Percentiles rank a stretch among this genome's conserved stretches.
Evolutionary conservation across 371 early-diverging fungal genomes (phyloP).

Genomic region (Furculomyces boomerangus): DNA sequence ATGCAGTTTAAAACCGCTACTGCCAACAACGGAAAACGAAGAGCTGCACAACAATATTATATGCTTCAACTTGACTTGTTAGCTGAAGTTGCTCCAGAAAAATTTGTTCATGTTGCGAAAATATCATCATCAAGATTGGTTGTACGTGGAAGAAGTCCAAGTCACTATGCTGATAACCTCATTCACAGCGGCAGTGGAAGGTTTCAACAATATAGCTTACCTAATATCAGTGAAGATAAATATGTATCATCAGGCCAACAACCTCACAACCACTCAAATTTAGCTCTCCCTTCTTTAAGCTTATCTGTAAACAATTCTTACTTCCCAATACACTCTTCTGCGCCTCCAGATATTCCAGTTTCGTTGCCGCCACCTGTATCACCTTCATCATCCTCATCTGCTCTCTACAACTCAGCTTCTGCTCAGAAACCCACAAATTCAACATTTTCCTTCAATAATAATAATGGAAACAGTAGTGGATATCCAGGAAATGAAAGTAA

Average conservation of each 20-base stretch:
- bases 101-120: slow-evolving; percentile 35
- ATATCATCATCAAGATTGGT: slow-evolving; percentile 65
- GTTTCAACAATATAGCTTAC: too few species aligned
- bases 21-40: slow-evolving; percentile 76
- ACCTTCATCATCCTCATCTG: not conserved
- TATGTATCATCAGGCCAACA: not conserved
- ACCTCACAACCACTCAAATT: not conserved
- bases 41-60: slow-evolving; percentile 85
- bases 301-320: too few species aligned
- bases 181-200: not conserved
- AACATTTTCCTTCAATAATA: too few species aligned
- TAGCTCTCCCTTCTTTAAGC: not conserved
- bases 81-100: slow-evolving; percentile 37
- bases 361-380: not conserved
- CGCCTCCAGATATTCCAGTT: too few species aligned
- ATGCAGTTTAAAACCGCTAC: slow-evolving; percentile 92
- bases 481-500: too few species aligned
- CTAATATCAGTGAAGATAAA: not conserved
- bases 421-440: too few species aligned
- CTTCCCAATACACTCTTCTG: too few species aligned
- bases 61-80: slow-evolving; percentile 46
- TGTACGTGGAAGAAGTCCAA: slow-evolving; percentile 85
- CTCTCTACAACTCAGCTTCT: not conserved
- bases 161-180: slow-evolving; percentile 58
- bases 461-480: too few species aligned